Percentiles rank a stretch among this genome's conserved stretches.
Evolutionary conservation across 108 stramenopile genomes (phyloP).

Genomic region (Halocafeteria seosinensis): DNA sequence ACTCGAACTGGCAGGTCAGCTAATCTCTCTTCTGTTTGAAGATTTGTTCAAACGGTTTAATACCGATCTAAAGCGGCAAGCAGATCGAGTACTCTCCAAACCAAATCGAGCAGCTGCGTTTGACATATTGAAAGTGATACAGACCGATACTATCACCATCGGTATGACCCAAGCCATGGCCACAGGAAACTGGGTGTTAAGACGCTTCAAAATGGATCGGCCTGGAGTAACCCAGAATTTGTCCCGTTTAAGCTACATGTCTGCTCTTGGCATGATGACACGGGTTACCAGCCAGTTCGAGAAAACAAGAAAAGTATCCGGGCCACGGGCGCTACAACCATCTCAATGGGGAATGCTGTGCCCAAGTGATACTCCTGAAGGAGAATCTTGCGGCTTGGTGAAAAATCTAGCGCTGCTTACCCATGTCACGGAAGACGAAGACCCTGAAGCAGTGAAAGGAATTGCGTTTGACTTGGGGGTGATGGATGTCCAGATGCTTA

Average conservation of each 20-base stretch:
- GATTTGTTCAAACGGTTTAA: constrained; percentile 95
- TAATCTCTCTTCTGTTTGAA: constrained; percentile 81
- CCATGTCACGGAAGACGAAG: constrained; percentile 89
- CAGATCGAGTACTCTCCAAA: constrained; percentile 78
- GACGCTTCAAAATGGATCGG: constrained; percentile 93
- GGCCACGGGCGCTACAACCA: constrained; percentile 84
- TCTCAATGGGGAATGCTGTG: constrained; percentile 99
- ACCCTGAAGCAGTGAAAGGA: constrained; percentile 61
- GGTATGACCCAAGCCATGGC: constrained; percentile 86
- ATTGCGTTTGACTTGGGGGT: constrained; percentile 82
- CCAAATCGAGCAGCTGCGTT: constrained; percentile 77
- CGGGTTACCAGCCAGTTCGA: constrained; percentile 89
- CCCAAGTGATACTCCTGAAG: constrained; percentile 93
- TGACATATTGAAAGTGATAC: constrained; percentile 69
- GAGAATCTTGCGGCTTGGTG: constrained; percentile 89
- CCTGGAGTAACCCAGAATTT: constrained; percentile 93
- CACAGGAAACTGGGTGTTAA: constrained; percentile 93
- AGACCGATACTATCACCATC: constrained; percentile 77
- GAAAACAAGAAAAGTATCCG: constrained; percentile 85
- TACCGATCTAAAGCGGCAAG: constrained; percentile 70
- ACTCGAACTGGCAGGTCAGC: constrained; percentile 84
- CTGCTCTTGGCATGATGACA: constrained; percentile 91
- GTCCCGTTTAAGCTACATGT: constrained; percentile 70
- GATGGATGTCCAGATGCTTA: constrained; percentile 53
- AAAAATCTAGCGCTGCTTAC: constrained; percentile 93